Base-by-base conservation (phyloP, 2,329 filamentous ascomycete species). In the Trichoderma simmonsii region DNA sequence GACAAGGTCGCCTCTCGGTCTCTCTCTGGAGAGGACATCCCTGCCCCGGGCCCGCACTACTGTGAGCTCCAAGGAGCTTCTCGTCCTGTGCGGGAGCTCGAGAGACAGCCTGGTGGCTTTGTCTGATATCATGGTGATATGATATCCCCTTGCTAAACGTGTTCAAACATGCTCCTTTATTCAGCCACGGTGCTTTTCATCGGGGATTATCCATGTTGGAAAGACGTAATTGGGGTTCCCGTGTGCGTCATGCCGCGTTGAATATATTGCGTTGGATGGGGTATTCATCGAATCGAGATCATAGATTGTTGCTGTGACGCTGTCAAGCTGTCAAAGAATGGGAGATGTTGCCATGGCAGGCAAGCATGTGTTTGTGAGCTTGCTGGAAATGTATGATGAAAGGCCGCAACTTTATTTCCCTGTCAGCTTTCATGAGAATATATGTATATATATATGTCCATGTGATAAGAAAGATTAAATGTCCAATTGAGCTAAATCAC, bases 71-170 rank as follows among this genome's bases (percentile, higher is more conserved):
- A 57, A 43, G 28, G 26, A 51, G 36, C 26, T 69, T 34, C 28
- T 11, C 56, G 6, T 28, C 66, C 54, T 61, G 59, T 69, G 6
- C 21, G 12, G 9, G 26, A 48, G 56, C 66, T 69, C n/a, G 14
- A 32, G 18, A 24, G 26, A 36, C n/a, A 30, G 21, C 28, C 39
- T 30, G 11, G 56, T 69, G 66, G 56, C 56, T 60, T 48, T 60
- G 66, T 61, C 66, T 69, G 66, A 69, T 69, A 69, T 69, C 66
- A 69, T 69, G 60, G 66, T 69, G 66, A 69, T 69, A 61, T 69
- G 66, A 34, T 36, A 48, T 30, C 34, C 56, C 66, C 36, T 61
- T 61, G n/a, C 28, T 59, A 51, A 61, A 34, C 21, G 54, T 60
- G 66, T 30, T 43, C 3, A 43, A n/a, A 43, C 39, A 43, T 43